These are phyloP conservation scores for Suhomyces panamericanus DNA, from an alignment of 1,139 yeast species.

Conservation along the genomic window DNA sequence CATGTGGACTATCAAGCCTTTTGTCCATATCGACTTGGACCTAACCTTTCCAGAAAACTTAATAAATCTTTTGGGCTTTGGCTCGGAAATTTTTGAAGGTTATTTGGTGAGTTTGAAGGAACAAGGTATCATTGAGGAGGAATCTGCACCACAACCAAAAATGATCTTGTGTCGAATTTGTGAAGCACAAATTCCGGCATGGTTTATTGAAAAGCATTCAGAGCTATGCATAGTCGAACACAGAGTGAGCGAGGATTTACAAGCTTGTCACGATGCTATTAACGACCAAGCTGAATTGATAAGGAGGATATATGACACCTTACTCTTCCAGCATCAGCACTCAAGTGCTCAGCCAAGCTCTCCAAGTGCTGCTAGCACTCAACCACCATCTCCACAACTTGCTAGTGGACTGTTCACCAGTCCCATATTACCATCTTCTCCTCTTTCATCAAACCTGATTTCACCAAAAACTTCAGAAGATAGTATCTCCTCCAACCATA, in stretches of 20 bases:
- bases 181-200: slow-evolving; percentile 86
- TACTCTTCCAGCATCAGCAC: slow-evolving; percentile 25
- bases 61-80: slow-evolving; percentile 79
- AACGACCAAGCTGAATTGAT: slow-evolving; percentile 69
- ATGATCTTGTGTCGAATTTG: slow-evolving; percentile 87
- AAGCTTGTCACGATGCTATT: slow-evolving; percentile 71
- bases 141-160: slow-evolving; percentile 71
- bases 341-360: slow-evolving; percentile 3
- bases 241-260: slow-evolving; percentile 77
- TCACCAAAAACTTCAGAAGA: slow-evolving; percentile 19
- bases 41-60: slow-evolving; percentile 67
- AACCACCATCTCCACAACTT: slow-evolving; percentile 4
- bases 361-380: not conserved
- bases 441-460: slow-evolving; percentile 22
- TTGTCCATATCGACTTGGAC: slow-evolving; percentile 59
- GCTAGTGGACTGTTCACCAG: slow-evolving; percentile 2
- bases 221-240: slow-evolving; percentile 88
- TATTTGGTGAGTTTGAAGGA: slow-evolving; percentile 67
- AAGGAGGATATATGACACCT: slow-evolving; percentile 42
- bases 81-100: slow-evolving; percentile 78
- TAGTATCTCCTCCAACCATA: slow-evolving; percentile 7
- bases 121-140: slow-evolving; percentile 60
- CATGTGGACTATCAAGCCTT: slow-evolving; percentile 91
- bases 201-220: slow-evolving; percentile 95
- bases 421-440: slow-evolving; percentile 20